phyloP scores from a whole-genome alignment of 2,329 filamentous ascomycete genomes.

The Apiospora phragmitis region DNA sequence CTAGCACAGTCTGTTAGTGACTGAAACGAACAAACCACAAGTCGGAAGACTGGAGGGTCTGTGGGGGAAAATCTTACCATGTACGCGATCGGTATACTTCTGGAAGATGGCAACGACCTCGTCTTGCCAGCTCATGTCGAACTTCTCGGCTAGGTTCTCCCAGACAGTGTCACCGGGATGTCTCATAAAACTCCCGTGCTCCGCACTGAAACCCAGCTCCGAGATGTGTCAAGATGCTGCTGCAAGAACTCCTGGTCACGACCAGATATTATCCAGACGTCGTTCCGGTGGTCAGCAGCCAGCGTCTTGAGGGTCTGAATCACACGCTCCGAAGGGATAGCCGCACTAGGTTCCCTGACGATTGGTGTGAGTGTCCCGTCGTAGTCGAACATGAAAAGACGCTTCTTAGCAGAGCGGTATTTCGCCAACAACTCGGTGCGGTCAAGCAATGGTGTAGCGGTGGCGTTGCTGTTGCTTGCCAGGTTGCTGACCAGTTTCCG shows the following conservation, averaged over 20 bases:
- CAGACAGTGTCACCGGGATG: conserved; percentile 75
- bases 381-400: conserved; percentile 98
- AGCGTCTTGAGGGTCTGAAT: conserved; percentile 78
- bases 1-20: conserved; percentile 39
- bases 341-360: conserved; percentile 85
- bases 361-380: conserved; percentile 96
- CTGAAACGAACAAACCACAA: not conserved
- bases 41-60: not conserved
- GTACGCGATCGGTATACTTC: conserved; percentile 82
- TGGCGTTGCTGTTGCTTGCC: conserved; percentile 71
- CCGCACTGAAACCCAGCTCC: conserved; percentile 89
- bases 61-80: conserved; percentile 54
- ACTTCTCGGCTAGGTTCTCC: conserved; percentile 84
- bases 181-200: conserved; percentile 95
- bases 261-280: conserved; percentile 98
- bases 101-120: conserved; percentile 85
- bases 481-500: conserved; percentile 79
- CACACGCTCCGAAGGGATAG: conserved; percentile 82
- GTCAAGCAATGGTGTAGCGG: conserved; percentile 81
- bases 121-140: conserved; percentile 90
- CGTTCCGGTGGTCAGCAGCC: conserved; percentile 77
- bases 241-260: conserved; percentile 89
- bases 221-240: conserved; percentile 87
- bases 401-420: conserved; percentile 73
- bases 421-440: conserved; percentile 68